phyloP scores from a whole-genome alignment of 345 rosid species.

The Linum lewisii region DNA sequence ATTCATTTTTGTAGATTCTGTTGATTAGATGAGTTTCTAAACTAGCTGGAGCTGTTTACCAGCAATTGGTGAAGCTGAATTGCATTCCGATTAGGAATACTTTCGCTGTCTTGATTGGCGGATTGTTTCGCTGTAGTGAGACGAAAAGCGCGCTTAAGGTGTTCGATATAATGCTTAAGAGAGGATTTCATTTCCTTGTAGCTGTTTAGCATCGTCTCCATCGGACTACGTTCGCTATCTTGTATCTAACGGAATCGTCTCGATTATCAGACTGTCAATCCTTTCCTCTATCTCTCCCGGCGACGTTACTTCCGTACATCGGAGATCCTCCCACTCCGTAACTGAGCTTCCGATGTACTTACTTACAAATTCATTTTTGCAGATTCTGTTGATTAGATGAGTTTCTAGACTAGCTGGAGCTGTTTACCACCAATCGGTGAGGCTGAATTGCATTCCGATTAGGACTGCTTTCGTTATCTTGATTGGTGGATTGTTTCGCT shows the following conservation, averaged over 20 bases:
- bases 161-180: constrained; percentile 65
- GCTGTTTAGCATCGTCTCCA: too few relatives aligned
- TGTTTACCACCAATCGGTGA: constrained; percentile 56
- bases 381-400: constrained; percentile 29
- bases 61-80: constrained; percentile 54
- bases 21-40: constrained; percentile 33
- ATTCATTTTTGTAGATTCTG: constrained; percentile 37
- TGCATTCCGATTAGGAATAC: constrained; percentile 46
- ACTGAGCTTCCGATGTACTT: constrained; percentile 62
- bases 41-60: constrained; percentile 49
- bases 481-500: constrained; percentile 53
- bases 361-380: constrained; percentile 49
- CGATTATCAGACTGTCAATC: constrained; percentile 35
- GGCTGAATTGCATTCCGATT: constrained; percentile 46
- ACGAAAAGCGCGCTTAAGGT: constrained; percentile 49
- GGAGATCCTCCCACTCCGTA: too few relatives aligned
- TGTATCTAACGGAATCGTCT: constrained; percentile 34
- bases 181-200: too few relatives aligned
- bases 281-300: constrained; percentile 37
- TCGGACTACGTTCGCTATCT: too few relatives aligned
- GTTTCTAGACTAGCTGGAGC: constrained; percentile 47
- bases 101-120: constrained; percentile 54
- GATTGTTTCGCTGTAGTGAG: constrained; percentile 45
- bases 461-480: constrained; percentile 44
- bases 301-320: constrained; percentile 42